Percentiles rank a stretch among this genome's conserved stretches.
Conservation (phyloP, 352 stramenopile species). For the Blastocystis hominis region DNA sequence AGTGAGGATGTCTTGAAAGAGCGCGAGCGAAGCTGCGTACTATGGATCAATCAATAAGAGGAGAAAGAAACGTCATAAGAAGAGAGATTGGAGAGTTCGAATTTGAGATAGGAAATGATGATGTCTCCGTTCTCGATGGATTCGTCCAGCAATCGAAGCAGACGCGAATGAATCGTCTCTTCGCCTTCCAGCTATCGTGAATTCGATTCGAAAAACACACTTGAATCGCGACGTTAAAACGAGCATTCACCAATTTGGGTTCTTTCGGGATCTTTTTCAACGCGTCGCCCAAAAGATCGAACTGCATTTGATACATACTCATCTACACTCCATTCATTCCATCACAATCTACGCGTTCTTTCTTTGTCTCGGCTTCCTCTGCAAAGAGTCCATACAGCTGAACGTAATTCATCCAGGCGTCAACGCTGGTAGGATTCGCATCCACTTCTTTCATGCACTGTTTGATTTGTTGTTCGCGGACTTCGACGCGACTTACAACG, state of each 20-base stretch:
- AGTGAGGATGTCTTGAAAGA: background rate
- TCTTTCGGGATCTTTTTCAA: conserved; percentile 22
- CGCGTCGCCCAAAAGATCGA: background rate
- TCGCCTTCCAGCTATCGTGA: background rate
- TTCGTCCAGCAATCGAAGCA: background rate
- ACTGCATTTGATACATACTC: conserved; percentile 29
- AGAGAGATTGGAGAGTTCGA: background rate
- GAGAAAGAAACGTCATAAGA: background rate
- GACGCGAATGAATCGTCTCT: background rate
- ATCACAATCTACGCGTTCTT: background rate
- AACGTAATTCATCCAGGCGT: background rate
- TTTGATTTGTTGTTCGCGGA: background rate
- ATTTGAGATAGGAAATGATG: background rate
- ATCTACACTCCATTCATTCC: background rate
- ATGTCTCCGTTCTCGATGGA: background rate
- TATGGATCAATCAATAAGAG: background rate
- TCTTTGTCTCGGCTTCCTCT: background rate
- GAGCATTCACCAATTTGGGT: background rate
- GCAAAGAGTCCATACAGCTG: background rate
- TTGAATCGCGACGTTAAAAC: background rate
- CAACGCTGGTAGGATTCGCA: background rate
- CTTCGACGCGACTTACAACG: background rate
- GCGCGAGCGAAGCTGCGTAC: background rate
- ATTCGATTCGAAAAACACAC: background rate
- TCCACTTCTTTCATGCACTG: background rate